Percentiles rank a stretch among this genome's conserved stretches.
phyloP scores from a whole-genome alignment of 257 asterid species.

The Pogostemon cablin region DNA sequence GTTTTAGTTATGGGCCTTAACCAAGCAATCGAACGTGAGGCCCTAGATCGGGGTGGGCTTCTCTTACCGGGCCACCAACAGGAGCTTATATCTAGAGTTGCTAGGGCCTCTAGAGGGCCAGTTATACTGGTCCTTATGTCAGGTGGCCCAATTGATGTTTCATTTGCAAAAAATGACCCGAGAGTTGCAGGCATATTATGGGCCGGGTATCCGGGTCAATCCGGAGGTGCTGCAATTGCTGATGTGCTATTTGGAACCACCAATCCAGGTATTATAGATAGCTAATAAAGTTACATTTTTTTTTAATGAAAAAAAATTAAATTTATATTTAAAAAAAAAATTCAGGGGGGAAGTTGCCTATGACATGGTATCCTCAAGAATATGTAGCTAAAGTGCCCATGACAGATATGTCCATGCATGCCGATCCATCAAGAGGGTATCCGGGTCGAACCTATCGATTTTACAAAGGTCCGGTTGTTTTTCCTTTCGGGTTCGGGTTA shows the following conservation, averaged over 20 bases:
- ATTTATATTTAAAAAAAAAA: not conserved
- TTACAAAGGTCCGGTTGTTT: conserved; percentile 81
- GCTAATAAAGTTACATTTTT: not conserved
- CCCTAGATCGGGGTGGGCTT: conserved; percentile 58
- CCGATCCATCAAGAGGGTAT: conserved; percentile 70
- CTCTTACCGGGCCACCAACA: conserved; percentile 86
- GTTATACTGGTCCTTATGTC: conserved; percentile 71
- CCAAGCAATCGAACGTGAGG: conserved; percentile 76
- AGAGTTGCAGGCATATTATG: conserved; percentile 68
- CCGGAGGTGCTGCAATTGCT: conserved; percentile 90
- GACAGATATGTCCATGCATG: conserved; percentile 81
- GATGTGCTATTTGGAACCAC: conserved; percentile 75
- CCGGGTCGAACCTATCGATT: conserved; percentile 89
- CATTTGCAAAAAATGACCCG: conserved; percentile 77
- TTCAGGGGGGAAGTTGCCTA: conserved; percentile 82
- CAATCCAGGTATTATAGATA: conserved; percentile 62
- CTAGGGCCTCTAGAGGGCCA: conserved; percentile 81
- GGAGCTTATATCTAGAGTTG: conserved; percentile 80
- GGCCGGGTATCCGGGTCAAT: conserved; percentile 96
- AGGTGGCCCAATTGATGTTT: conserved; percentile 82
- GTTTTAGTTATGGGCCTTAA: conserved; percentile 75
- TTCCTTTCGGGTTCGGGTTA: conserved; percentile 73
- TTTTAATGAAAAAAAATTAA: not conserved
- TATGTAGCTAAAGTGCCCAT: conserved; percentile 65
- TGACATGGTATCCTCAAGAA: conserved; percentile 91